Evolutionary conservation across 768 basidiomycete species (phyloP).

Genomic region (Auricularia heimuer): DNA sequence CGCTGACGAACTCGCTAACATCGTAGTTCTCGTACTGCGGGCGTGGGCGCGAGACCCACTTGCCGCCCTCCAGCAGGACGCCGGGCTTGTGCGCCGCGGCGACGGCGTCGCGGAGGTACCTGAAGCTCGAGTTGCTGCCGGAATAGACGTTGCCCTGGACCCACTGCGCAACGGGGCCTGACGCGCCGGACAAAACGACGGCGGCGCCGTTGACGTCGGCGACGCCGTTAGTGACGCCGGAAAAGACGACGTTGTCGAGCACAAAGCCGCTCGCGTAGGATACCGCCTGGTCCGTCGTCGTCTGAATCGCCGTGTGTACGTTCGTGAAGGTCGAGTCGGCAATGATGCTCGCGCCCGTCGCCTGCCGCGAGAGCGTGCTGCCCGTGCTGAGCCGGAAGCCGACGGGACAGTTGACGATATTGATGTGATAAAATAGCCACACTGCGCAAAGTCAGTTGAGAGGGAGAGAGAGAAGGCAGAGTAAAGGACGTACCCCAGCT

Average conservation of each 20-base stretch:
- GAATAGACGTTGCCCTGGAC: constrained; percentile 66
- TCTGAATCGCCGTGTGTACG: background rate
- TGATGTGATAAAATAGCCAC: constrained; percentile 45
- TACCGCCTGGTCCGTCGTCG: background rate
- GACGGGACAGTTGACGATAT: constrained; percentile 35
- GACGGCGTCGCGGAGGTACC: constrained; percentile 44
- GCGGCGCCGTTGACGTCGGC: constrained; percentile 2
- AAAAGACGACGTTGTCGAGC: constrained; percentile 41
- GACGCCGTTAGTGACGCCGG: constrained; percentile 24
- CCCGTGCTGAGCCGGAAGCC: constrained; percentile 54
- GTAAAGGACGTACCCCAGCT: constrained; percentile 20
- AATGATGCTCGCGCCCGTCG: background rate
- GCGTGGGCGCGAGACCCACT: constrained; percentile 4
- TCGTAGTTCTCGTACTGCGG: constrained; percentile 44
- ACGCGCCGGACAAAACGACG: background rate
- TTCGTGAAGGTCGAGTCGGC: background rate
- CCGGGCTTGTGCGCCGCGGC: constrained; percentile 42
- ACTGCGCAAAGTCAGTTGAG: background rate
- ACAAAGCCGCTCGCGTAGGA: constrained; percentile 42
- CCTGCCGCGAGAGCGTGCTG: constrained; percentile 16
- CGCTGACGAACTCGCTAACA: constrained; percentile 59
- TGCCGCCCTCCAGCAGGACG: constrained; percentile 37
- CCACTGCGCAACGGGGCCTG: constrained; percentile 50
- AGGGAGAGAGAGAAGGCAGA: no score
- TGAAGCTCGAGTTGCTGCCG: constrained; percentile 34